These are phyloP conservation scores for Sambucus nigra DNA, from an alignment of 129 eudicot genomes.

Conservation along the genomic window DNA sequence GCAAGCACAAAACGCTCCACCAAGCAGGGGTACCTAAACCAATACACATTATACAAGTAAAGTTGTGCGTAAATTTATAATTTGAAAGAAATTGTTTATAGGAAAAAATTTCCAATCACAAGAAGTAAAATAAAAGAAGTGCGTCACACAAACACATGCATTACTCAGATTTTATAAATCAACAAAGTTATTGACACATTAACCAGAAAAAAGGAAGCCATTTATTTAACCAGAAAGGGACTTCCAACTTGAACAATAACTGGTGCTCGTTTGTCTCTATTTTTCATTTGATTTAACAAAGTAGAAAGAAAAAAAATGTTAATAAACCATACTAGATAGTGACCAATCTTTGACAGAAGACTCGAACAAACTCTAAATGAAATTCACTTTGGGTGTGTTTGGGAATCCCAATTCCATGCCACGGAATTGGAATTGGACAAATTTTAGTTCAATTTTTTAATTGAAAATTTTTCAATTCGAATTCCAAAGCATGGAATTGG, in stretches of 20 bases:
- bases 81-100: not conserved
- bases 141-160: not conserved
- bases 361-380: not conserved
- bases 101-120: not conserved
- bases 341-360: not conserved
- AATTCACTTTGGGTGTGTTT: too few relatives aligned
- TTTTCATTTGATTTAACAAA: not conserved
- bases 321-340: not conserved
- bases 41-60: slow-evolving; percentile 5
- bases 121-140: not conserved
- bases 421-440: too few relatives aligned
- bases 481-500: too few relatives aligned
- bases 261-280: too few relatives aligned
- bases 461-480: too few relatives aligned
- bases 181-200: not conserved
- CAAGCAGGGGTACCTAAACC: slow-evolving; percentile 78
- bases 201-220: not conserved
- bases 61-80: too few relatives aligned
- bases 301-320: not conserved
- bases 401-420: too few relatives aligned
- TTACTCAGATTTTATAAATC: not conserved
- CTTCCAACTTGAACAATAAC: not conserved
- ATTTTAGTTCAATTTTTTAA: too few relatives aligned
- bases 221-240: not conserved
- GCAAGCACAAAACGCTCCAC: slow-evolving; percentile 97